Conservation (phyloP, 257 asterid species). For the Salvia hispanica region DNA sequence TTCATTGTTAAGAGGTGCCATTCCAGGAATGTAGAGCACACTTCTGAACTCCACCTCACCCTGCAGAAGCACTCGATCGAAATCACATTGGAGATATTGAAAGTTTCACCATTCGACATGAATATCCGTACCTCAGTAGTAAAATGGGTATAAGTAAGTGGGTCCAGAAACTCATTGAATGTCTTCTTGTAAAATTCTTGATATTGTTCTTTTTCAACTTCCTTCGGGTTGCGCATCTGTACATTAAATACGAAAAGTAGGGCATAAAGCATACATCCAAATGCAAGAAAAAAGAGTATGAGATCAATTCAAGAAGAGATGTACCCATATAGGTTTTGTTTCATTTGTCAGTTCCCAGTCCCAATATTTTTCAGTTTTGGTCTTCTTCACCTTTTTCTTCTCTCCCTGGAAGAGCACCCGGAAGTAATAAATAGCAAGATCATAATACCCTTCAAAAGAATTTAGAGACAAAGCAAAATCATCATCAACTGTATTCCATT, state of each 20-base stretch:
- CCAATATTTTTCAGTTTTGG: constrained; percentile 93
- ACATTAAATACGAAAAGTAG: constrained; percentile 9
- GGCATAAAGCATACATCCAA: constrained; percentile 1
- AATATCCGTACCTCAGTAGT: constrained; percentile 77
- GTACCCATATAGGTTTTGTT: constrained; percentile 98
- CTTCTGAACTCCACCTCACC: constrained; percentile 99
- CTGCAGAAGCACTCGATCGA: constrained; percentile 46
- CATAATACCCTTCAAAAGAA: not conserved
- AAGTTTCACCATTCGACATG: constrained; percentile 16
- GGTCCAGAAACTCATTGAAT: constrained; percentile 91
- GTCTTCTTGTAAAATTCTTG: constrained; percentile 94
- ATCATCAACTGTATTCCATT: constrained; percentile 15
- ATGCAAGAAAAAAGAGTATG: not conserved
- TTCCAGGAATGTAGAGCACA: constrained; percentile 91
- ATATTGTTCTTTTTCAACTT: constrained; percentile 88
- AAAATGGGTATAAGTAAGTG: constrained; percentile 82
- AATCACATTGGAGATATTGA: not conserved
- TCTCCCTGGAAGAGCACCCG: constrained; percentile 57
- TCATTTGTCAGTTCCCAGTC: constrained; percentile 97
- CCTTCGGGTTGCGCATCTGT: constrained; percentile 95
- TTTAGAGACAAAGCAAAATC: not conserved
- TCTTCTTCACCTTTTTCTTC: constrained; percentile 69
- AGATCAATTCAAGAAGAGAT: constrained; percentile 26
- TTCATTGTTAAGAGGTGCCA: constrained; percentile 97
- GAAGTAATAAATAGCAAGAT: constrained; percentile 10